A percentile compares a stretch with the other conserved stretches of the same genome.
These are phyloP conservation scores for Solanum corneliomulleri DNA, from an alignment of 257 asterid genomes.

Conservation along the genomic window DNA sequence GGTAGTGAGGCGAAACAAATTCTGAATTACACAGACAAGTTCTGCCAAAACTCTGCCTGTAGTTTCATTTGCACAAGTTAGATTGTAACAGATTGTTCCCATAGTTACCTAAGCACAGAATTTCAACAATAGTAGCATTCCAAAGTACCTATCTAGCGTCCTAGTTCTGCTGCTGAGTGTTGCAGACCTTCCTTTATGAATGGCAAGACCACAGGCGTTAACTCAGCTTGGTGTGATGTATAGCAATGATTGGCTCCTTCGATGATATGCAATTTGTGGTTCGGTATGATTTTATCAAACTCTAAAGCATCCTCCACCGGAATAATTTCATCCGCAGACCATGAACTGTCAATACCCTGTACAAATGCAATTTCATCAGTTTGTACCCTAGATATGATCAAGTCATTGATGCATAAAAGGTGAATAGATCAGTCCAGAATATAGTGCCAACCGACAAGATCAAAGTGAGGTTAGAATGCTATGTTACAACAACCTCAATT, in stretches of 20 bases:
- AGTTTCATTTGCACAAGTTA: not conserved
- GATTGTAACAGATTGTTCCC: not conserved
- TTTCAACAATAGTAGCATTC: not conserved
- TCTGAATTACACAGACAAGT: not conserved
- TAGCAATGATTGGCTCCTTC: conserved; percentile 55
- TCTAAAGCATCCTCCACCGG: conserved; percentile 51
- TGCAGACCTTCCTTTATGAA: conserved; percentile 42
- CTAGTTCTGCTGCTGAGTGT: conserved; percentile 8
- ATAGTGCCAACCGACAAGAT: not conserved
- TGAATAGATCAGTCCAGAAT: not conserved
- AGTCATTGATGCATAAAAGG: not conserved
- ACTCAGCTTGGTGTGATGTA: conserved; percentile 41
- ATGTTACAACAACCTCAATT: not conserved
- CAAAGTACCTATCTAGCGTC: not conserved
- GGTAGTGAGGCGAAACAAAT: not conserved
- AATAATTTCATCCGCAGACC: conserved; percentile 46
- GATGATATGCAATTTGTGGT: conserved; percentile 36
- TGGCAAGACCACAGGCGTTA: conserved; percentile 26
- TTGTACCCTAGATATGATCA: not conserved
- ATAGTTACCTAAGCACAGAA: not conserved
- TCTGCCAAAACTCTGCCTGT: not conserved
- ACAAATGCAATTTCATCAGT: not conserved
- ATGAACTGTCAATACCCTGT: conserved; percentile 60
- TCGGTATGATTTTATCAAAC: conserved; percentile 47
- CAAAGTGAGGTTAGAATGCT: not conserved